Percentiles rank a stretch among this genome's conserved stretches.
These are phyloP conservation scores for Parmelia sp. DNA, from an alignment of 495 filamentous ascomycete genomes.

Conservation along the genomic window DNA sequence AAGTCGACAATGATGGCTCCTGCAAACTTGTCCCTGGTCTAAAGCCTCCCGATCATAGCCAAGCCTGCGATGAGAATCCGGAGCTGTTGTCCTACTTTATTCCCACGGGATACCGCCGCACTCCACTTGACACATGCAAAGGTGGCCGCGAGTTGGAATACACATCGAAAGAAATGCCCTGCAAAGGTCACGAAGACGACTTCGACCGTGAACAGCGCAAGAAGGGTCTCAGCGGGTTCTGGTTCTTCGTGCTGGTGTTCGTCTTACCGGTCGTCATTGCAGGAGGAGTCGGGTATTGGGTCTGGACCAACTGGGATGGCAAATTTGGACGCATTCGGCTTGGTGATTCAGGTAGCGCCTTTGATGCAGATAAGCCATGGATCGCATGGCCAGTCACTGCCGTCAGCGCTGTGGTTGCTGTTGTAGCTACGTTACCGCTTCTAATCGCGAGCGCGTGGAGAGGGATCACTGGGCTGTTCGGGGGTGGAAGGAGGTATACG, in stretches of 20 bases:
- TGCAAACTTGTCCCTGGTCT: slow-evolving; percentile 71
- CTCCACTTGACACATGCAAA: slow-evolving; percentile 78
- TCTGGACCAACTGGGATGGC: slow-evolving; percentile 76
- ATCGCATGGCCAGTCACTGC: slow-evolving; percentile 73
- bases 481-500: slow-evolving; percentile 59
- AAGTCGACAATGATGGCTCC: slow-evolving; percentile 64
- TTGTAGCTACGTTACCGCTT: slow-evolving; percentile 67
- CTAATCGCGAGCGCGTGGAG: slow-evolving; percentile 62
- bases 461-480: slow-evolving; percentile 41
- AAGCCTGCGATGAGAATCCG: slow-evolving; percentile 60
- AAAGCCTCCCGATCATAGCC: slow-evolving; percentile 55
- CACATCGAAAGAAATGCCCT: slow-evolving; percentile 49
- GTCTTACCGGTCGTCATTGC: slow-evolving; percentile 61
- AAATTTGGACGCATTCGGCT: slow-evolving; percentile 88
- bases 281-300: slow-evolving; percentile 68
- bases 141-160: slow-evolving; percentile 68
- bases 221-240: slow-evolving; percentile 56
- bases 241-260: slow-evolving; percentile 81
- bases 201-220: slow-evolving; percentile 57
- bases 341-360: slow-evolving; percentile 44
- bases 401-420: slow-evolving; percentile 69
- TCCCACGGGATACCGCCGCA: slow-evolving; percentile 81
- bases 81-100: slow-evolving; percentile 66
- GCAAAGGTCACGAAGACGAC: slow-evolving; percentile 70
- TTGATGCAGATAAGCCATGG: slow-evolving; percentile 60